Evolutionary conservation across 2,329 filamentous ascomycete species (phyloP).

Genomic region (Amauroascus verrucosus): DNA sequence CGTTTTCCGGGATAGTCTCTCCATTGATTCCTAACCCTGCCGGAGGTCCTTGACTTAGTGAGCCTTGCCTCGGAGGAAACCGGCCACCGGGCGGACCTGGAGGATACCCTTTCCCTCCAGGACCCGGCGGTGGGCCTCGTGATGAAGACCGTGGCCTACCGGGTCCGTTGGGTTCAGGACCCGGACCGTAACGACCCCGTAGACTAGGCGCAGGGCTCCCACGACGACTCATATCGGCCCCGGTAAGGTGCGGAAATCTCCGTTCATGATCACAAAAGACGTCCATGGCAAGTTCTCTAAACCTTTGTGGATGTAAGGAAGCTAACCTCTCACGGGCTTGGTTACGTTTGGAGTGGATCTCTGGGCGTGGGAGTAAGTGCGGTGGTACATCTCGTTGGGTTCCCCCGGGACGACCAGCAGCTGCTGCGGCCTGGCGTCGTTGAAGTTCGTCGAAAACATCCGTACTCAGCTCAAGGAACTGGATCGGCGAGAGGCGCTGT

Average conservation of each 20-base stretch:
- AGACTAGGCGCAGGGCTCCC: constrained; percentile 56
- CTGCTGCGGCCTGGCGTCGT: constrained; percentile 62
- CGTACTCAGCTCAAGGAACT: constrained; percentile 95
- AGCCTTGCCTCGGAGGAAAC: constrained; percentile 33
- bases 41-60: constrained; percentile 32
- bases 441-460: constrained; percentile 94
- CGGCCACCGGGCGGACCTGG: constrained; percentile 27
- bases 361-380: constrained; percentile 72
- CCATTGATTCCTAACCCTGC: constrained; percentile 45
- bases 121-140: constrained; percentile 29
- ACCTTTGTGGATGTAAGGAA: constrained; percentile 74
- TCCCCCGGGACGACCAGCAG: constrained; percentile 24
- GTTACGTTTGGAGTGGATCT: constrained; percentile 93
- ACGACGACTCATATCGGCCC: constrained; percentile 56
- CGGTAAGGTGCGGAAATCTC: constrained; percentile 71
- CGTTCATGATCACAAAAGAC: constrained; percentile 92
- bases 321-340: constrained; percentile 94
- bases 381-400: constrained; percentile 47
- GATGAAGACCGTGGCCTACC: constrained; percentile 32
- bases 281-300: constrained; percentile 86
- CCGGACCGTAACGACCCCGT: constrained; percentile 42
- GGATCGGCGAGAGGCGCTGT: constrained; percentile 74
- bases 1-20: constrained; percentile 48
- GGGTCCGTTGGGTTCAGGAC: constrained; percentile 22
- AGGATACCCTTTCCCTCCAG: constrained; percentile 27